Base-by-base conservation (phyloP, 345 rosid genomes). In the Conringia planisiliqua region DNA sequence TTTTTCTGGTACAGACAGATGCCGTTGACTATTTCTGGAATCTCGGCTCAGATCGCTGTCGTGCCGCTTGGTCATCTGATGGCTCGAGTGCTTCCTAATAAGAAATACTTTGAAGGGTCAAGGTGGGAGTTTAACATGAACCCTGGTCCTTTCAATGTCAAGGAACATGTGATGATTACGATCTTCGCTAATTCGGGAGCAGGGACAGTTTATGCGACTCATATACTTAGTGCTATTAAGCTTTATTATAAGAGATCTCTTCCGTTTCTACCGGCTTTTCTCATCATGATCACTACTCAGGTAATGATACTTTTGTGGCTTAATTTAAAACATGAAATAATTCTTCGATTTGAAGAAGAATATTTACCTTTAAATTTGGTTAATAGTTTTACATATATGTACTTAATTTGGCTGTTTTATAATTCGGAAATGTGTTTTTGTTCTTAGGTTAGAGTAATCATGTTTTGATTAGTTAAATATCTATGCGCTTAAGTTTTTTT, bases 131-230 rank as follows among this genome's bases (percentile, higher is more conserved):
- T 89, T 65, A 27, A 79, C 0, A 13, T 93, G 83, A 93, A 93
- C 62, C 91, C 93, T 0, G 98, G 93, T 18, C 93, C 97, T 3
- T 93, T 93, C 67, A 89, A 89, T 56, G 61, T 90, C 9, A 93
- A 93, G 70, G 98, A 93, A 65, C 98, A 93, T 70, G 98, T 93
- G 12, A 63, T 93, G 82, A 93, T 93, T 61, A 89, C 96, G 0
- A 90, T 90, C 7, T 90, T 90, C 50, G 97, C 90, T 1, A 92
- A 89, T 22, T 80, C 87, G 0, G 97, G 97, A 0, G 96, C 93
- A 6, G 96, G 93, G 14, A 50, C 82, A 3, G 96, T 92, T 39
- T 89, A 89, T 66, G 96, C 96, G 3, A 78, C 89, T 58, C 96
- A 92, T 76, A 85, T 92, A 47, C 71, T 92, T 71, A 85, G 86